phyloP scores from a whole-genome alignment of 208 protist genomes.

The Endotrypanum monterogeii region DNA sequence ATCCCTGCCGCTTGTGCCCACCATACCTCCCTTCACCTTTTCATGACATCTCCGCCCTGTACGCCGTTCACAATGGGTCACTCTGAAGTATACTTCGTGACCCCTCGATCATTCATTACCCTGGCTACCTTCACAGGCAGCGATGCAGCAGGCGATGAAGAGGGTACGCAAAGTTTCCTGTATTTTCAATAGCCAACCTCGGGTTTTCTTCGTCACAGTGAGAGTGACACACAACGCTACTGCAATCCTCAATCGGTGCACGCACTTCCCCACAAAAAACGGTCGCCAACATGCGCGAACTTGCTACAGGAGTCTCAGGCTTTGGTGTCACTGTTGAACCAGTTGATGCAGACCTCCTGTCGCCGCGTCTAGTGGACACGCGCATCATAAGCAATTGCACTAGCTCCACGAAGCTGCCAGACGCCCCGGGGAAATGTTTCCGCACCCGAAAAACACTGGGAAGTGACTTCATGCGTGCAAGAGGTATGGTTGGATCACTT shows the following conservation, averaged over 20 bases:
- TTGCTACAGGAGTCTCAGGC: neutral
- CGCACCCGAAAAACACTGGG: constrained; percentile 29
- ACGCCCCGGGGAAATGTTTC: constrained; percentile 36
- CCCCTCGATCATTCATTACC: neutral
- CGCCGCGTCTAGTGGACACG: neutral
- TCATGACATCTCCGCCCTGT: neutral
- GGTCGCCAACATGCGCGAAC: constrained; percentile 2
- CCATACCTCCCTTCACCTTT: neutral
- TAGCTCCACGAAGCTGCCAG: constrained; percentile 30
- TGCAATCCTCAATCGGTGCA: neutral
- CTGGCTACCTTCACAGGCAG: constrained; percentile 9
- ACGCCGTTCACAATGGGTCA: neutral
- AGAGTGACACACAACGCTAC: neutral
- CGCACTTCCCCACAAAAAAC: constrained; percentile 21
- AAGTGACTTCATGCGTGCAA: neutral
- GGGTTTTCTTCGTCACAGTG: neutral
- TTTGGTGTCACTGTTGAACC: constrained; percentile 1
- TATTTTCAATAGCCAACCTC: neutral
- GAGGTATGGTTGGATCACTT: neutral
- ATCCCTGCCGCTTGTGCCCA: neutral
- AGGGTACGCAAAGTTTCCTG: constrained; percentile 6
- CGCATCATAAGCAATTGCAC: constrained; percentile 21
- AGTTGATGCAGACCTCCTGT: neutral
- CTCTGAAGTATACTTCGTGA: neutral
- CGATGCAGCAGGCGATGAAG: constrained; percentile 24